A percentile compares a stretch with the other conserved stretches of the same genome.
phyloP scores from a whole-genome alignment of 495 filamentous ascomycete species.

The Hypoxylon intermedium region DNA sequence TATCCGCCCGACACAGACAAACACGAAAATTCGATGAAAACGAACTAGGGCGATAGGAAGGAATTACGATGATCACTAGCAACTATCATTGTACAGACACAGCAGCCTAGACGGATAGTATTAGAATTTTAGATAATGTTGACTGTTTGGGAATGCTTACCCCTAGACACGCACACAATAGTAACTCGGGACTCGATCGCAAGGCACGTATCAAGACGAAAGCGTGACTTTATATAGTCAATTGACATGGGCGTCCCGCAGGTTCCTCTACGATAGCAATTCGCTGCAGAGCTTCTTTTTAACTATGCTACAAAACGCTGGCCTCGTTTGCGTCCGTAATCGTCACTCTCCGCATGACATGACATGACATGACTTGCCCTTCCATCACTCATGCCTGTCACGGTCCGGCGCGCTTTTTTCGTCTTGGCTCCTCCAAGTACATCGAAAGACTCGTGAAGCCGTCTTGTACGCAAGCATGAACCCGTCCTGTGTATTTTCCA shows the following conservation, averaged over 20 bases:
- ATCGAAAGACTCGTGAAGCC: conserved; percentile 18
- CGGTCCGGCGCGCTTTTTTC: neutral
- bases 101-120: too few species aligned
- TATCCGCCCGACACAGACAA: too few species aligned
- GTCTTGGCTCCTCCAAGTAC: conserved; percentile 7
- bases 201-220: too few species aligned
- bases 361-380: conserved; percentile 13
- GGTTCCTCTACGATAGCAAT: conserved; percentile 2
- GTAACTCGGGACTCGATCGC: too few species aligned
- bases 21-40: too few species aligned
- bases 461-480: conserved; percentile 21
- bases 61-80: too few species aligned
- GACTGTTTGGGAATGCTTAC: too few species aligned
- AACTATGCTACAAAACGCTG: conserved; percentile 29
- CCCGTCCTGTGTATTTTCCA: conserved; percentile 11
- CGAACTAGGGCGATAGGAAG: too few species aligned
- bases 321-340: conserved; percentile 30
- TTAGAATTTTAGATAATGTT: too few species aligned
- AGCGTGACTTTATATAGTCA: conserved; percentile 5
- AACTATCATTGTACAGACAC: too few species aligned
- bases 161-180: too few species aligned
- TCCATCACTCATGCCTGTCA: conserved; percentile 15
- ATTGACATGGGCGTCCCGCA: conserved; percentile 25
- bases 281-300: neutral
- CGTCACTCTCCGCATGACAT: conserved; percentile 32